phyloP scores from a whole-genome alignment of 345 rosid genomes.

The Rhodamnia argentea region DNA sequence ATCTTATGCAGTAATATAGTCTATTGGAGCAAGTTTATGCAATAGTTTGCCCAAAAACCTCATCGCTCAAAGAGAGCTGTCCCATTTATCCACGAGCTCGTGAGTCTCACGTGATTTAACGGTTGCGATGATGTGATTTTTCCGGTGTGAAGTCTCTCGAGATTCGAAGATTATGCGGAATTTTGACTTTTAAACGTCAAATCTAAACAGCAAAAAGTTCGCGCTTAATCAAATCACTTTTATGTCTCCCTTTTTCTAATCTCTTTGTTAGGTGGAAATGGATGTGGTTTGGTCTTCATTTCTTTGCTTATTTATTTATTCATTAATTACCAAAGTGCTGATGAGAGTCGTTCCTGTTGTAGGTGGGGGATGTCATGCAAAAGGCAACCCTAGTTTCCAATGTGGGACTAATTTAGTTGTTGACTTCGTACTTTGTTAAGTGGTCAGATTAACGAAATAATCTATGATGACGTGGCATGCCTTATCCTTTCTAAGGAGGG shows the following conservation, averaged over 20 bases:
- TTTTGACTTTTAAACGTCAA: neutral
- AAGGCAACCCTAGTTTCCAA: neutral
- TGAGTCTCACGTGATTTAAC: neutral
- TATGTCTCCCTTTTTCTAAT: neutral
- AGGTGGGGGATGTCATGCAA: neutral
- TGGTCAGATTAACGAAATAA: neutral
- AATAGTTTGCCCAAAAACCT: neutral
- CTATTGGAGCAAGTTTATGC: neutral
- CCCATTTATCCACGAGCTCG: fast-evolving
- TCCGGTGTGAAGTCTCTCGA: neutral
- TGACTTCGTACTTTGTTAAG: neutral
- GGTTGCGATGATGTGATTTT: neutral
- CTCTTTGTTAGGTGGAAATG: neutral
- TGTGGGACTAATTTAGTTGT: neutral
- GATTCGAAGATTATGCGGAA: neutral
- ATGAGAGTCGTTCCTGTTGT: neutral
- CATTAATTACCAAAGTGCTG: no score
- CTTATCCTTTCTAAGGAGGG: neutral
- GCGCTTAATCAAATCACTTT: neutral
- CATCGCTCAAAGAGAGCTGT: fast-evolving
- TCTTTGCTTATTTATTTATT: neutral
- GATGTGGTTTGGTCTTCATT: neutral
- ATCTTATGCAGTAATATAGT: neutral
- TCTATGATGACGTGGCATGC: neutral
- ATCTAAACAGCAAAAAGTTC: neutral